Percentiles rank a stretch among this genome's conserved stretches.
These are phyloP conservation scores for Dittrichia graveolens DNA, from an alignment of 129 eudicot species.

Conservation along the genomic window DNA sequence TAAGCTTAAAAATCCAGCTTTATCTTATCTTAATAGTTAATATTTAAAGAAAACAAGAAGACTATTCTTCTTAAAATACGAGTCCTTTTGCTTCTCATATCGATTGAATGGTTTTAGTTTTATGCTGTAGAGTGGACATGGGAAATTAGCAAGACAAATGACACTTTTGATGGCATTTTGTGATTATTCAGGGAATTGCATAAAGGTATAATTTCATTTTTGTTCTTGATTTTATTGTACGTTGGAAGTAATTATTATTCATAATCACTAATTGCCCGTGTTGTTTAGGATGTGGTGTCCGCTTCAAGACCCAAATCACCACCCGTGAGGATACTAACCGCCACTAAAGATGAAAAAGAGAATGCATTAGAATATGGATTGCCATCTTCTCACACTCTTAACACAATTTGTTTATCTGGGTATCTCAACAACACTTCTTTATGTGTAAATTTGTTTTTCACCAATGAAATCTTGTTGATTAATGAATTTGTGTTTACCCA, in stretches of 20 bases:
- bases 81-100: conserved; percentile 22
- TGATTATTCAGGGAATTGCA: conserved; percentile 84
- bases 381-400: conserved; percentile 97
- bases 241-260: background rate
- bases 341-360: conserved; percentile 88
- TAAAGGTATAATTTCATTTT: conserved; percentile 60
- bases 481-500: background rate
- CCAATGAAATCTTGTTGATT: background rate
- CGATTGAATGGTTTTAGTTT: conserved; percentile 15
- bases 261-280: conserved; percentile 8
- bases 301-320: conserved; percentile 95
- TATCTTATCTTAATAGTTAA: background rate
- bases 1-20: background rate
- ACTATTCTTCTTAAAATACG: background rate
- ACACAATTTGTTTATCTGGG: conserved; percentile 95
- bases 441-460: background rate
- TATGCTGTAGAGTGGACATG: conserved; percentile 89
- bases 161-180: conserved; percentile 94
- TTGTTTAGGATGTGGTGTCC: conserved; percentile 80
- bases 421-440: conserved; percentile 21
- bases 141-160: conserved; percentile 92
- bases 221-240: background rate
- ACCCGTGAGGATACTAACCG: conserved; percentile 80
- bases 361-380: conserved; percentile 96
- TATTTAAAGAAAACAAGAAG: background rate